Percentiles rank a stretch among this genome's conserved stretches.
These are phyloP conservation scores for Mortierella hygrophila DNA, from an alignment of 192 early-diverging fungal genomes.

Conservation along the genomic window DNA sequence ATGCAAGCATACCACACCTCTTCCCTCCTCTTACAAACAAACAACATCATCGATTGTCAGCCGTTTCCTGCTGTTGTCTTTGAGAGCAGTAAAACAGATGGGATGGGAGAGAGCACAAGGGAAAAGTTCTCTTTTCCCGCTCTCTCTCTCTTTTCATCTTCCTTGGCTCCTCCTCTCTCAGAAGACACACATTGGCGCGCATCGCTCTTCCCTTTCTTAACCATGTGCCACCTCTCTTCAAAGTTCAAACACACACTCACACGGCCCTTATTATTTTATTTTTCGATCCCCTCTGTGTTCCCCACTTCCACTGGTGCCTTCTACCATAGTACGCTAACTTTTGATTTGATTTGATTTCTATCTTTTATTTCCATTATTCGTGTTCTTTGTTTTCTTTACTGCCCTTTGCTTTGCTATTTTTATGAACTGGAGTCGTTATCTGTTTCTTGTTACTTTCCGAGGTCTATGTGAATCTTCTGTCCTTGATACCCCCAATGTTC, in stretches of 20 bases:
- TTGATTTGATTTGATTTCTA: neutral
- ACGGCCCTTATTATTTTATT: too few relatives aligned
- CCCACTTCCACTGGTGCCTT: too few relatives aligned
- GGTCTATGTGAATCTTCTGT: neutral
- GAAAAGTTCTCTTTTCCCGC: conserved; percentile 1
- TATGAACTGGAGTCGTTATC: neutral
- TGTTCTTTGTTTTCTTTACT: too few relatives aligned
- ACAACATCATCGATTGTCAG: neutral
- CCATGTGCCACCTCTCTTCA: too few relatives aligned
- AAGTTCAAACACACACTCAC: too few relatives aligned
- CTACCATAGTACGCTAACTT: neutral
- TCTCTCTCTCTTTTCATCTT: neutral
- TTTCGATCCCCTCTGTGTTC: too few relatives aligned
- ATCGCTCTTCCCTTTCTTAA: too few relatives aligned
- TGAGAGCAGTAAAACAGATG: neutral
- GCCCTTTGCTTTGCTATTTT: neutral
- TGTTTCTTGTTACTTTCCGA: neutral
- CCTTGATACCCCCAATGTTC: neutral
- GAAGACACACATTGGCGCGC: neutral
- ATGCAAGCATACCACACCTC: neutral
- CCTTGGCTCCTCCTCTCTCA: neutral
- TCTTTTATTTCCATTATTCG: too few relatives aligned
- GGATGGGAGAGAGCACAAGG: neutral
- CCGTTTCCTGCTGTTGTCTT: neutral
- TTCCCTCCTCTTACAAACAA: neutral